These are phyloP conservation scores for Obelidium mucronatum DNA, from an alignment of 192 early-diverging fungal genomes.

Conservation along the genomic window DNA sequence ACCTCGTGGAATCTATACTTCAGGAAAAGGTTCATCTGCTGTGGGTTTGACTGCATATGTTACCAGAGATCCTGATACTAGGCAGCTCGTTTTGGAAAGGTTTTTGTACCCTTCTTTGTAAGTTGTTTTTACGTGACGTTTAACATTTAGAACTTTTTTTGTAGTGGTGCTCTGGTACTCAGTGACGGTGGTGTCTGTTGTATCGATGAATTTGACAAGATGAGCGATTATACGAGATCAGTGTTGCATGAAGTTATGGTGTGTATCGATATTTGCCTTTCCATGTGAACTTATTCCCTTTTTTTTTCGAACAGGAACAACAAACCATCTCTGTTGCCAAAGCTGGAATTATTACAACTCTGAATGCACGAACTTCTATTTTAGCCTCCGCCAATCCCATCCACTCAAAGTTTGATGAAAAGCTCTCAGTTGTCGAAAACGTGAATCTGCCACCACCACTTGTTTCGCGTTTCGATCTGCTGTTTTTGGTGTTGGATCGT, in stretches of 20 bases:
- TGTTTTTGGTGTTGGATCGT: constrained; percentile 91
- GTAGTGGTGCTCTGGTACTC: constrained; percentile 91
- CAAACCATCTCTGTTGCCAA: constrained; percentile 98
- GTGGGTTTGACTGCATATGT: constrained; percentile 97
- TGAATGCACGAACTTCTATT: constrained; percentile 96
- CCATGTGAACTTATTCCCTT: constrained; percentile 21
- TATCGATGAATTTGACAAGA: constrained; percentile 99
- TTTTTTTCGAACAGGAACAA: constrained; percentile 73
- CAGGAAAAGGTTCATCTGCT: constrained; percentile 95
- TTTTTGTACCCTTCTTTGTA: constrained; percentile 22
- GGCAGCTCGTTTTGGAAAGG: constrained; percentile 94
- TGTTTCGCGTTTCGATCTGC: constrained; percentile 94
- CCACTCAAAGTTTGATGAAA: constrained; percentile 85
- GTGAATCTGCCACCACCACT: constrained; percentile 92
- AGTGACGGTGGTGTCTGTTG: constrained; percentile 96
- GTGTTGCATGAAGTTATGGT: constrained; percentile 98
- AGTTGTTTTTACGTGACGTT: not conserved
- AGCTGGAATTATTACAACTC: constrained; percentile 97
- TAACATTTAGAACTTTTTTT: not conserved
- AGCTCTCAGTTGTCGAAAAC: constrained; percentile 85
- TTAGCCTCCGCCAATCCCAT: constrained; percentile 95
- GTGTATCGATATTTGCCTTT: constrained; percentile 16
- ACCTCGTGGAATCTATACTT: constrained; percentile 95
- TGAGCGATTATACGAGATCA: constrained; percentile 92
- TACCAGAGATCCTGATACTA: constrained; percentile 93